Percentiles rank a stretch among this genome's conserved stretches.
Conservation (phyloP, 2,329 filamentous ascomycete species). For the Septoria petroselini region DNA sequence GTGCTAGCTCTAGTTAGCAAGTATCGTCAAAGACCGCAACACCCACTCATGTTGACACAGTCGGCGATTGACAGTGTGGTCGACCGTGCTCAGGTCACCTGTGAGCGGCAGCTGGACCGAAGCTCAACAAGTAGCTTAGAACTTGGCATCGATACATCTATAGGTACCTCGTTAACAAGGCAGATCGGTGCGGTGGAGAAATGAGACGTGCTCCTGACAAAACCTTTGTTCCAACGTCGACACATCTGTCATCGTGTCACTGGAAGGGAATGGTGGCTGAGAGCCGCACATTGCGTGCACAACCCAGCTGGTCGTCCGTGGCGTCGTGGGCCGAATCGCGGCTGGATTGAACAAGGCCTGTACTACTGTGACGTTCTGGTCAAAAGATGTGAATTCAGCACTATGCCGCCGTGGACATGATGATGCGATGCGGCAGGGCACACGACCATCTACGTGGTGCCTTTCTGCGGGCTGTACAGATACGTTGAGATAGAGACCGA, state of each 20-base stretch:
- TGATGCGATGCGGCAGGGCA: no score
- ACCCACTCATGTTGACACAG: neutral
- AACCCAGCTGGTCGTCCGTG: no score
- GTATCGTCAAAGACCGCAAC: neutral
- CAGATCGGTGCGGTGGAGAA: no score
- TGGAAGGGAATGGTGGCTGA: no score
- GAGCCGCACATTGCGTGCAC: no score
- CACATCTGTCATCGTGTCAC: no score
- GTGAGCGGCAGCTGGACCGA: constrained; percentile 1
- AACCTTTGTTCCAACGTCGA: constrained; percentile 6
- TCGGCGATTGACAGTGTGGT: neutral
- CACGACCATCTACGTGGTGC: neutral
- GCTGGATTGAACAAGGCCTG: no score
- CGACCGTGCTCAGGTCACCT: constrained; percentile 1
- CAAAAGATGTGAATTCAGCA: no score
- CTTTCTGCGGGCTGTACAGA: neutral
- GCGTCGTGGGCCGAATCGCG: no score
- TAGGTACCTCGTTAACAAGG: neutral
- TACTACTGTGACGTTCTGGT: no score
- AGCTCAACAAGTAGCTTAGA: constrained; percentile 7
- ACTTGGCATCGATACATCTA: no score
- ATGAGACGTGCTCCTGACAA: constrained; percentile 4
- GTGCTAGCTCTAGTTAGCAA: neutral
- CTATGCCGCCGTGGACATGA: no score
- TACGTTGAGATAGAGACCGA: neutral